Evolutionary conservation across 352 stramenopile species (phyloP).

Genomic region (Albugo candida): DNA sequence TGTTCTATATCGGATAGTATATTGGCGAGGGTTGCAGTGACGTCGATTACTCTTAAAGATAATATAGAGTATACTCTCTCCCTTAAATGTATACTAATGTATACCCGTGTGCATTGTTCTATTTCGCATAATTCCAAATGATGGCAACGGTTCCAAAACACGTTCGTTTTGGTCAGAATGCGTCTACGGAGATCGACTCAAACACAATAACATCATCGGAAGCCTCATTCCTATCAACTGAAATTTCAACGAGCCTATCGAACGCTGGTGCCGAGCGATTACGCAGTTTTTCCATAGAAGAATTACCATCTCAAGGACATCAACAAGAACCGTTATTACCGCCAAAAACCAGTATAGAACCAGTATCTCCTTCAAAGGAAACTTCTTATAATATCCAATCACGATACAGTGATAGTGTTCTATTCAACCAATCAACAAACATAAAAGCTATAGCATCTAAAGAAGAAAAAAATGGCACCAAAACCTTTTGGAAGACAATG

Average conservation of each 20-base stretch:
- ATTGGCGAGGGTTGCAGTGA: too few relatives aligned
- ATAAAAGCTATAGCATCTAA: conserved; percentile 11
- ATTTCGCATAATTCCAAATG: neutral
- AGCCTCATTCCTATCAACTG: conserved; percentile 22
- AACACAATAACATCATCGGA: conserved; percentile 16
- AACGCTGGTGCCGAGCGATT: conserved; percentile 9
- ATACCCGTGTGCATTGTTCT: too few relatives aligned
- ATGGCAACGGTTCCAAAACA: conserved; percentile 2
- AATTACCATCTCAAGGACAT: conserved; percentile 19
- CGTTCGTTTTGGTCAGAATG: conserved; percentile 2
- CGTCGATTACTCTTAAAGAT: too few relatives aligned
- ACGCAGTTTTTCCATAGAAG: conserved; percentile 62
- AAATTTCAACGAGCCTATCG: conserved; percentile 1
- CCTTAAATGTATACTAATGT: too few relatives aligned
- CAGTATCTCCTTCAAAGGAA: conserved; percentile 8
- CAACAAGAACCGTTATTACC: conserved; percentile 24
- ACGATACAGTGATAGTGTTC: conserved; percentile 7
- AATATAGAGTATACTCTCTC: too few relatives aligned
- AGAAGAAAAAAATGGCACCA: conserved; percentile 35
- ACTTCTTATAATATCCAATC: conserved; percentile 9
- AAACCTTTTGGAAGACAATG: conserved; percentile 26
- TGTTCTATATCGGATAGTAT: too few relatives aligned
- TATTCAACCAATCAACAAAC: neutral
- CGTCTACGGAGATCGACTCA: conserved; percentile 5
- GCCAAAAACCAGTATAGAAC: conserved; percentile 9